Conservation (phyloP, 1,284 basidiomycete genomes). For the Microbotryum intermedium region DNA sequence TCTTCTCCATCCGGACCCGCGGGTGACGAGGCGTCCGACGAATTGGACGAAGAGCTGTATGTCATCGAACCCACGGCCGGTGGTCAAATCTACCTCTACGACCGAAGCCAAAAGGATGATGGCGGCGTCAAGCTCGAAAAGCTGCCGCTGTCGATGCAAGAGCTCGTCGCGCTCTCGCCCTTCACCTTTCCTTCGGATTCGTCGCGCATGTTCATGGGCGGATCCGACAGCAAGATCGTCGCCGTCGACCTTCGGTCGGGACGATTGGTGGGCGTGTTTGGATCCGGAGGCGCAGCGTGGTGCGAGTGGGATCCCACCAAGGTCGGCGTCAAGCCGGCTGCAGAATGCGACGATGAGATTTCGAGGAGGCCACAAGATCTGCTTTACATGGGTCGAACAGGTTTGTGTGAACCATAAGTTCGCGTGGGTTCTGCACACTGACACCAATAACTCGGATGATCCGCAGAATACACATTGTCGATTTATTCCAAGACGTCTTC, state of each 20-base stretch:
- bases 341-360: slow-evolving; percentile 31
- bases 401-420: slow-evolving; percentile 39
- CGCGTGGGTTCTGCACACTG: not conserved
- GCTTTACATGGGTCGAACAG: slow-evolving; percentile 71
- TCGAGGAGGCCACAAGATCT: slow-evolving; percentile 38
- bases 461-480: slow-evolving; percentile 39
- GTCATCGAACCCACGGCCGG: slow-evolving; percentile 76
- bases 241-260: slow-evolving; percentile 75
- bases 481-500: slow-evolving; percentile 36
- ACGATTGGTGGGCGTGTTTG: slow-evolving; percentile 64
- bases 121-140: slow-evolving; percentile 59
- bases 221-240: slow-evolving; percentile 71
- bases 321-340: slow-evolving; percentile 12
- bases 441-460: not conserved
- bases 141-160: slow-evolving; percentile 72
- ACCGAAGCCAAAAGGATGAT: slow-evolving; percentile 6
- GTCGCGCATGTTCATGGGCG: slow-evolving; percentile 69
- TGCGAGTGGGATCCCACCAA: slow-evolving; percentile 50
- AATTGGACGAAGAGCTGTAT: slow-evolving; percentile 59
- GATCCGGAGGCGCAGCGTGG: slow-evolving; percentile 52
- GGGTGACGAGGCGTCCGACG: slow-evolving; percentile 30
- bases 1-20: no score
- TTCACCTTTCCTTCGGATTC: slow-evolving; percentile 65
- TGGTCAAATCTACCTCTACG: slow-evolving; percentile 63
- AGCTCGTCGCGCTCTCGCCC: slow-evolving; percentile 78